Percentiles rank a stretch among this genome's conserved stretches.
Conservation (phyloP, 78 protist genomes). For the Dictyostelium firmibasis region DNA sequence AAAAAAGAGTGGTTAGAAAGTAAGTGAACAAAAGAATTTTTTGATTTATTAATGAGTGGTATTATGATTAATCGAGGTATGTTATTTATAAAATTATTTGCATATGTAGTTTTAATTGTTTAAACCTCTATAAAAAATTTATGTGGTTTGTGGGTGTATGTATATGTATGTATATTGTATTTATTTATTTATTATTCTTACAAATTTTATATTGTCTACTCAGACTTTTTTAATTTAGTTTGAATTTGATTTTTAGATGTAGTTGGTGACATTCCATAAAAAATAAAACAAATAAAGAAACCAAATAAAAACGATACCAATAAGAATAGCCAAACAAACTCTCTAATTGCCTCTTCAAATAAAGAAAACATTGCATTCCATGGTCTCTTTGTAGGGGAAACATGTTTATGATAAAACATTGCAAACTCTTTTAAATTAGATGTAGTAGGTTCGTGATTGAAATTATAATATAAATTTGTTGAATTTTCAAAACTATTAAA, state of each 20-base stretch:
- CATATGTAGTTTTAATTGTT: too few species aligned
- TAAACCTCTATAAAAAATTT: too few species aligned
- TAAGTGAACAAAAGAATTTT: too few species aligned
- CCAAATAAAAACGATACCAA: constrained; percentile 43
- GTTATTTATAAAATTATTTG: too few species aligned
- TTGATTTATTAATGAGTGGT: too few species aligned
- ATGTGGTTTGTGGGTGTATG: too few species aligned
- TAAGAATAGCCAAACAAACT: constrained; percentile 43
- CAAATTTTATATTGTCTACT: background rate
- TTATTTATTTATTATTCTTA: background rate
- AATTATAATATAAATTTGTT: background rate
- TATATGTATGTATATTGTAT: background rate
- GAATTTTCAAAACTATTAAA: constrained; percentile 15
- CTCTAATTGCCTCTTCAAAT: constrained; percentile 53
- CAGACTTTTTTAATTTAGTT: background rate
- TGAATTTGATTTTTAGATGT: background rate
- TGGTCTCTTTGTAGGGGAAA: background rate
- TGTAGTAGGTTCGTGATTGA: constrained; percentile 30
- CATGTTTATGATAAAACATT: background rate
- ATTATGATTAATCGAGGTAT: too few species aligned
- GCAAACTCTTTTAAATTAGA: background rate
- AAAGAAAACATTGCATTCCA: constrained; percentile 6
- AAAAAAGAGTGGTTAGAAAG: too few species aligned
- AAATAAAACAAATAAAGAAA: constrained; percentile 9
- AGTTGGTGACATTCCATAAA: constrained; percentile 7